Base-by-base conservation (phyloP, 164 flowering plant species). In the Tinospora cordifolia region DNA sequence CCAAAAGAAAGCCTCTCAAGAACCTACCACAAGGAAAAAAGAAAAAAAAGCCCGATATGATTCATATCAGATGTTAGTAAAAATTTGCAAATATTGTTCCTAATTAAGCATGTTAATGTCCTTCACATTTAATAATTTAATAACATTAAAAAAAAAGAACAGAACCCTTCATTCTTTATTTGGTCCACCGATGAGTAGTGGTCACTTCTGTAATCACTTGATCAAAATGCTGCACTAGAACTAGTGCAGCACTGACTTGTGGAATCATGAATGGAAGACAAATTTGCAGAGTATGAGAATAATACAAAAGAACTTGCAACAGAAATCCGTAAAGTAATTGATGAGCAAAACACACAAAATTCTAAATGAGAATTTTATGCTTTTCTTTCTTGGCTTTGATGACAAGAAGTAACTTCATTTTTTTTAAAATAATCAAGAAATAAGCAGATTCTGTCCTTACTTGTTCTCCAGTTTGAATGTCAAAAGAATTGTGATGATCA, bases 401-500 rank as follows among this genome's bases (percentile, higher is more conserved):
- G 36, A 30, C 36, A 30, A 1, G 3, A 30, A 30, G 36, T 30
- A 2, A 30, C 36, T 30, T 30, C 36, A 30, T 30, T 30, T 30
- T 30, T 9, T 58, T 57, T n/a, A n/a, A 69, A 5, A 38, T 11
- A 6, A 41, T 24, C 22, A 40, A 66, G 26, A 38, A 10, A 26
- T 30, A 27, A 24, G 22, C 19, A 25, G 25, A 38, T 65, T 36
- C 14, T 65, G 9, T 44, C 24, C 65, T 80, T 80, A 94, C 99
- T 93, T 92, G 99, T 75, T 94, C 97, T 63, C 99, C 99, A 64
- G 87, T 88, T 79, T 90, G 89, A 71, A 92, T 68, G 69, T 94
- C 97, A 74, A 84, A 84, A 19, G 95, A 74, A 69, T 88, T 77
- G 70, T 88, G 87, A 76, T 87, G 90, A 76, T 94, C 95, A 79